A percentile compares a stretch with the other conserved stretches of the same genome.
phyloP scores from a whole-genome alignment of 23 red algal genomes.

The Gracilaria gracilis region DNA sequence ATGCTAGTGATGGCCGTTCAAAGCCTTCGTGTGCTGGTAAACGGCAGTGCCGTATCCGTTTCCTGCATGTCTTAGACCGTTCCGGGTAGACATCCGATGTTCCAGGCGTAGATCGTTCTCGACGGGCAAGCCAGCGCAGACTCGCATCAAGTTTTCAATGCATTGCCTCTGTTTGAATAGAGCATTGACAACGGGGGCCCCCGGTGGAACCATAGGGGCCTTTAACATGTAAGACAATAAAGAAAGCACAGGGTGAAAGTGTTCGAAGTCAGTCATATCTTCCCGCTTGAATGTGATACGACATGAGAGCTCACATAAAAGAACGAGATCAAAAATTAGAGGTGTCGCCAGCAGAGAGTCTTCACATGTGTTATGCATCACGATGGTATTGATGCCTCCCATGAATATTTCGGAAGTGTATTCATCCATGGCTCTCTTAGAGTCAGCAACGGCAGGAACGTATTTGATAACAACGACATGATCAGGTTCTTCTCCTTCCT shows the following conservation, averaged over 20 bases:
- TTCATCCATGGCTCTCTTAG: constrained; percentile 97
- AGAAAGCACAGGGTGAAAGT: constrained; percentile 96
- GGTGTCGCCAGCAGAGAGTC: constrained; percentile 95
- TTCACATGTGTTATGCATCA: constrained; percentile 97
- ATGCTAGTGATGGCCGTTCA: constrained; percentile 19
- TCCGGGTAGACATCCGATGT: constrained; percentile 58
- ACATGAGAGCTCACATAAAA: constrained; percentile 88
- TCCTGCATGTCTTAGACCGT: neutral
- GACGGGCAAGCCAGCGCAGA: constrained; percentile 85
- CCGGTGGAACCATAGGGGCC: constrained; percentile 91
- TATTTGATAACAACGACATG: constrained; percentile 99
- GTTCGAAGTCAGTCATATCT: constrained; percentile 56
- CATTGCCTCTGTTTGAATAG: constrained; percentile 93
- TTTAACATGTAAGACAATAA: constrained; percentile 96
- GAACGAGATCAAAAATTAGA: constrained; percentile 93
- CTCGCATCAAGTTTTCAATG: constrained; percentile 97
- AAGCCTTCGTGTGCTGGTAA: constrained; percentile 6
- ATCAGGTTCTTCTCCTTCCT: constrained; percentile 90
- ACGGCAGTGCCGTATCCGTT: neutral
- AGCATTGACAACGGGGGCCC: constrained; percentile 92
- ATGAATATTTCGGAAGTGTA: constrained; percentile 99
- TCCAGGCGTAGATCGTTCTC: constrained; percentile 98
- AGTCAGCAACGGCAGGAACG: constrained; percentile 94
- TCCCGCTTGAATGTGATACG: constrained; percentile 84
- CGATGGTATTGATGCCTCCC: constrained; percentile 94